Conservation (phyloP, 2,329 filamentous ascomycete species). For the Trichoderma sp. region DNA sequence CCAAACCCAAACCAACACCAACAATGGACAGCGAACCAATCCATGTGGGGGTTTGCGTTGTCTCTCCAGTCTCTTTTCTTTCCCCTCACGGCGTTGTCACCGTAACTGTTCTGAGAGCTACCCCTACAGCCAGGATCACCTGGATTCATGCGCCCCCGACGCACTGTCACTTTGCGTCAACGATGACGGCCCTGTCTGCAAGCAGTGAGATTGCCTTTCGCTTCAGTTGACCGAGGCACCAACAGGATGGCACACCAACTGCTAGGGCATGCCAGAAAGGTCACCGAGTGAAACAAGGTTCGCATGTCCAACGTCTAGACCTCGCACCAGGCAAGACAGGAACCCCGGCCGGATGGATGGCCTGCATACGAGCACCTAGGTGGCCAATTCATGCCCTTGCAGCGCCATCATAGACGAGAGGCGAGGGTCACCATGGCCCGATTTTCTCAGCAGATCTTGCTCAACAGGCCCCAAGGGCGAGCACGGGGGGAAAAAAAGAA, state of each 20-base stretch:
- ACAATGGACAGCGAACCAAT: not conserved
- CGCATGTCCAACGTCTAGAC: not conserved
- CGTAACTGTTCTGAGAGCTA: no score
- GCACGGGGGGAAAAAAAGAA: not conserved
- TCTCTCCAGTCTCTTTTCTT: not conserved
- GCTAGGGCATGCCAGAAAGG: not conserved
- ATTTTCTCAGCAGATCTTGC: conserved; percentile 22
- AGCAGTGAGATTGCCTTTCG: not conserved
- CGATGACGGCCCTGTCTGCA: not conserved
- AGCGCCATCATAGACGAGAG: not conserved
- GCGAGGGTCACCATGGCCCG: conserved; percentile 19
- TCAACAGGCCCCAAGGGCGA: not conserved
- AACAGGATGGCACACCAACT: not conserved
- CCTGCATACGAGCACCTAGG: conserved; percentile 3
- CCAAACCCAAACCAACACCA: no score
- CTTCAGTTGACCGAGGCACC: conserved; percentile 16
- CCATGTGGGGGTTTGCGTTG: not conserved
- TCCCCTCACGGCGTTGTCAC: no score
- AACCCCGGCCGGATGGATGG: conserved; percentile 13
- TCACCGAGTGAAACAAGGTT: not conserved
- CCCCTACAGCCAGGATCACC: not conserved
- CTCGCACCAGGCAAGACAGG: no score
- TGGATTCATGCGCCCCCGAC: not conserved
- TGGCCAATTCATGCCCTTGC: not conserved
- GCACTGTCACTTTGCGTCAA: not conserved